phyloP scores from a whole-genome alignment of 2,329 filamentous ascomycete species.

The Monosporascus sp. region DNA sequence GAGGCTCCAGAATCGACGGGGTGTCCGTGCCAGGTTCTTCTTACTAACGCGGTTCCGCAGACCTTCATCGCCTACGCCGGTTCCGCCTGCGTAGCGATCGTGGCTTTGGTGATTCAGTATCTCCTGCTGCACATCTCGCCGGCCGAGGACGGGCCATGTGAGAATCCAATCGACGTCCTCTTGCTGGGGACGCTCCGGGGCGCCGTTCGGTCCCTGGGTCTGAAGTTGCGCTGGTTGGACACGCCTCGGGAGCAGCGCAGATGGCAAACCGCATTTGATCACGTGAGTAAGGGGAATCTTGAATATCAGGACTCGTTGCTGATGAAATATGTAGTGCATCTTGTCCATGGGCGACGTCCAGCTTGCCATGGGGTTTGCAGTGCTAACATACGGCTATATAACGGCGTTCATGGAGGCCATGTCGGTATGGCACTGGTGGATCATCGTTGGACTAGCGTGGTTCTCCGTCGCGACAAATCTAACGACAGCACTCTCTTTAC shows the following conservation, averaged over 20 bases:
- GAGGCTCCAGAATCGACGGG: neutral
- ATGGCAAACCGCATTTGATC: slow-evolving; percentile 14
- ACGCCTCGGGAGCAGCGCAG: slow-evolving; percentile 2
- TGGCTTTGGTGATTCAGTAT: slow-evolving; percentile 17
- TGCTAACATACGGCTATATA: slow-evolving; percentile 16
- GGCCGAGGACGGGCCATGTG: slow-evolving; percentile 5
- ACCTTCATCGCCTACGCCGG: slow-evolving; percentile 17
- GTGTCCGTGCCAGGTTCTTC: neutral
- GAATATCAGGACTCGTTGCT: slow-evolving; percentile 2
- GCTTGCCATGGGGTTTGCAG: slow-evolving; percentile 17
- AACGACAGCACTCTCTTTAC: slow-evolving; percentile 14
- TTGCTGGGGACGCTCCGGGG: slow-evolving; percentile 14
- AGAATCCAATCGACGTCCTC: slow-evolving; percentile 16
- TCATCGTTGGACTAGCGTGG: slow-evolving; percentile 19
- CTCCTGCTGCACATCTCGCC: slow-evolving; percentile 14
- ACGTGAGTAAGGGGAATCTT: slow-evolving; percentile 6
- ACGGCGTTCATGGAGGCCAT: slow-evolving; percentile 12
- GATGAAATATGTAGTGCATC: slow-evolving; percentile 12
- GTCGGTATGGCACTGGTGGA: slow-evolving; percentile 21
- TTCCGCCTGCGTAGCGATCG: slow-evolving; percentile 15
- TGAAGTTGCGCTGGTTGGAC: slow-evolving; percentile 6
- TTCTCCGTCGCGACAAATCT: slow-evolving; percentile 20
- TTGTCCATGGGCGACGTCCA: slow-evolving; percentile 16
- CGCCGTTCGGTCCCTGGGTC: slow-evolving; percentile 12
- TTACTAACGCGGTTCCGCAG: slow-evolving; percentile 6